Conservation (phyloP, 2,329 filamentous ascomycete species). For the Elsinoe australis region DNA sequence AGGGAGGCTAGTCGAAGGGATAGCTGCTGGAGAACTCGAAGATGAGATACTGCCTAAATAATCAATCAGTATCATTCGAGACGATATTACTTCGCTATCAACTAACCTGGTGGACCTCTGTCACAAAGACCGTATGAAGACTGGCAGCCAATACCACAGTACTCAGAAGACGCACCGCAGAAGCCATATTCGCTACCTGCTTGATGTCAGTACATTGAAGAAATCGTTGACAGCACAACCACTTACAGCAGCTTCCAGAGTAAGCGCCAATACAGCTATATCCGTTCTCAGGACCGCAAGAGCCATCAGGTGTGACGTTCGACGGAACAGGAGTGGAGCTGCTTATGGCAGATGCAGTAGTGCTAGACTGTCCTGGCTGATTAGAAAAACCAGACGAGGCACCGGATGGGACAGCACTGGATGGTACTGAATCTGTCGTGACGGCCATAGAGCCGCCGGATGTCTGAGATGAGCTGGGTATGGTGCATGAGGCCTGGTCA, state of each 20-base stretch:
- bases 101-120: background rate
- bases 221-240: background rate
- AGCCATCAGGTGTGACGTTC: conserved; percentile 8
- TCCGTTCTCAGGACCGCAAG: conserved; percentile 9
- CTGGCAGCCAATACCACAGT: conserved; percentile 20
- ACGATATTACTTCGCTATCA: background rate
- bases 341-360: background rate
- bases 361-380: conserved; percentile 3
- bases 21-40: background rate
- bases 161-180: conserved; percentile 18
- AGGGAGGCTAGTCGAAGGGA: background rate
- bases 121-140: conserved; percentile 9
- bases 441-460: too few species aligned
- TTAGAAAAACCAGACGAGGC: background rate
- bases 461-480: too few species aligned
- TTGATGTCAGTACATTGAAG: background rate
- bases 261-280: conserved; percentile 16
- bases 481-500: too few species aligned
- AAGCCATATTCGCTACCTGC: conserved; percentile 19
- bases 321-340: background rate
- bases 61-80: too few species aligned
- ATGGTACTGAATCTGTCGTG: too few species aligned
- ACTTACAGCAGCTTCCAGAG: conserved; percentile 16
- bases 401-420: background rate
- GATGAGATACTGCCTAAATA: background rate